These are phyloP conservation scores for Solanum aculeatissimum DNA, from an alignment of 305 asterid species.

Conservation along the genomic window DNA sequence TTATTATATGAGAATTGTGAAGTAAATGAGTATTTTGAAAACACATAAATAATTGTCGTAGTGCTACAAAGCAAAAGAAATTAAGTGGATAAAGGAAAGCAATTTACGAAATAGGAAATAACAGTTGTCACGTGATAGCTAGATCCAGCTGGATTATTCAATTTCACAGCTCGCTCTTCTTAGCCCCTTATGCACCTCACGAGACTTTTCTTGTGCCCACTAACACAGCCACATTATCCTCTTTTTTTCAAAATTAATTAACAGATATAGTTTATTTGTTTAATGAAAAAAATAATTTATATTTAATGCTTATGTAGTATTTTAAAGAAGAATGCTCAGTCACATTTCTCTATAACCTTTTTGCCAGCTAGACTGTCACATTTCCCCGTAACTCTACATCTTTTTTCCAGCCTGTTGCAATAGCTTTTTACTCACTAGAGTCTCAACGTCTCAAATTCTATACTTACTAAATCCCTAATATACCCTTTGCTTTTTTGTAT, in stretches of 20 bases:
- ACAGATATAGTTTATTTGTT: neutral
- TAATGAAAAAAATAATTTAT: neutral
- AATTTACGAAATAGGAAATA: neutral
- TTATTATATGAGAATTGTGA: neutral
- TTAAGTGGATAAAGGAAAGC: neutral
- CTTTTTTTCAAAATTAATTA: no score
- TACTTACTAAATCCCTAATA: neutral
- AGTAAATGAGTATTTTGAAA: no score
- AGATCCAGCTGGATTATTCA: conserved; percentile 30
- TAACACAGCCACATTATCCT: neutral
- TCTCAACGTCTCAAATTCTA: neutral
- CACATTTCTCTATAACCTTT: conserved; percentile 3
- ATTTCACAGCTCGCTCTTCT: neutral
- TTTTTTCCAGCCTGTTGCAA: conserved; percentile 16
- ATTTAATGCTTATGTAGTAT: neutral
- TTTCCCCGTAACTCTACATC: conserved; percentile 11
- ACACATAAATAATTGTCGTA: neutral
- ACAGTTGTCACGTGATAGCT: conserved; percentile 15
- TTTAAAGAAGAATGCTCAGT: neutral
- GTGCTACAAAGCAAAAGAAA: neutral
- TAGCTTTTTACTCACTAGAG: neutral
- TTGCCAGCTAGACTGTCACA: neutral
- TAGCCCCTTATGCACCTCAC: conserved; percentile 9
- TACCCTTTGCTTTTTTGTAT: neutral
- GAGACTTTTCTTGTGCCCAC: conserved; percentile 3